Conservation (phyloP, 768 basidiomycete genomes). For the Tephrocybe sp. region DNA sequence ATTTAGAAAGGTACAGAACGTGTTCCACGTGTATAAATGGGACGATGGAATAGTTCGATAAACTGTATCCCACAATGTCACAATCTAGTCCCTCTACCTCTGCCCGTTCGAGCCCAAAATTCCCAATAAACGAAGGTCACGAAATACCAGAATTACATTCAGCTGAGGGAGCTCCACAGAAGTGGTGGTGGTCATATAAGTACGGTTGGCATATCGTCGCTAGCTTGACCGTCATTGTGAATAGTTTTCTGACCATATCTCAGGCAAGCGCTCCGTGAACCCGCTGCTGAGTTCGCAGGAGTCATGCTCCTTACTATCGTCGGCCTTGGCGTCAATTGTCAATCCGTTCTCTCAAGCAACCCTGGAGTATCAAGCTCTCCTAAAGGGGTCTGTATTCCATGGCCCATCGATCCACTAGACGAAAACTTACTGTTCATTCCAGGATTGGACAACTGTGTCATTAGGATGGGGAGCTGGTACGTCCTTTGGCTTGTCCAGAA, state of each 20-base stretch:
- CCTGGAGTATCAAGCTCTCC: constrained; percentile 36
- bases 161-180: background rate
- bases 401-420: background rate
- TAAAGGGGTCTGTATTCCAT: constrained; percentile 42
- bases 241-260: background rate
- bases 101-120: too few relatives aligned
- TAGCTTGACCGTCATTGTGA: too few relatives aligned
- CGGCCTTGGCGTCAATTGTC: constrained; percentile 49
- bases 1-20: too few relatives aligned
- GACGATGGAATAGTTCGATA: too few relatives aligned
- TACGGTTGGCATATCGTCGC: constrained; percentile 10
- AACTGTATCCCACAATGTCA: too few relatives aligned
- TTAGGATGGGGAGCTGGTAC: constrained; percentile 47
- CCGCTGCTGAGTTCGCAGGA: constrained; percentile 55
- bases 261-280: constrained; percentile 31
- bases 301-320: constrained; percentile 53
- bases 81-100: too few relatives aligned
- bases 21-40: too few relatives aligned
- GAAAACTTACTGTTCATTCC: background rate
- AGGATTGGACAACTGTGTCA: constrained; percentile 42
- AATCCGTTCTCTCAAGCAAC: constrained; percentile 45
- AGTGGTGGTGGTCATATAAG: constrained; percentile 30
- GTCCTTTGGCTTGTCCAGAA: too few relatives aligned
- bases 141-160: too few relatives aligned
- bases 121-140: too few relatives aligned